Percentiles rank a stretch among this genome's conserved stretches.
These are phyloP conservation scores for Salvia splendens DNA, from an alignment of 257 asterid genomes.

Conservation along the genomic window DNA sequence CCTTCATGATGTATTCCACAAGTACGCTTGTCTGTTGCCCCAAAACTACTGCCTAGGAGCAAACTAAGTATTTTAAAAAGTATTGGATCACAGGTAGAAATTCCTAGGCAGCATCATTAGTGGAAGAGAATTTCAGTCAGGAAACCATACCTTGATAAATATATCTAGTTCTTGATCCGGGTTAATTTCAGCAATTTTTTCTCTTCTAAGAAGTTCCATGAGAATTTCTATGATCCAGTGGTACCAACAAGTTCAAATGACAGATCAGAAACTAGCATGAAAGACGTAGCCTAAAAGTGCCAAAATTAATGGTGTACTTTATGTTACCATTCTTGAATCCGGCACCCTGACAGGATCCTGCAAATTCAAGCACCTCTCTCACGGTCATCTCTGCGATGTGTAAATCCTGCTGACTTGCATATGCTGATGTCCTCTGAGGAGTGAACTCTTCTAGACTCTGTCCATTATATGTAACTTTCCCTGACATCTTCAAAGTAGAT, in stretches of 20 bases:
- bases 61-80: slow-evolving; percentile 42
- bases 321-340: slow-evolving; percentile 67
- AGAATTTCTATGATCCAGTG: slow-evolving; percentile 52
- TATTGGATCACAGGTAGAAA: neutral
- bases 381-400: slow-evolving; percentile 82
- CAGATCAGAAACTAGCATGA: slow-evolving; percentile 15
- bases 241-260: slow-evolving; percentile 18
- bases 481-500: slow-evolving; percentile 67
- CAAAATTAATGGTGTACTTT: slow-evolving; percentile 21
- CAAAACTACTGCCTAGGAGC: slow-evolving; percentile 83
- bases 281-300: slow-evolving; percentile 1
- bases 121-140: slow-evolving; percentile 26
- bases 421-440: slow-evolving; percentile 71
- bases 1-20: slow-evolving; percentile 84
- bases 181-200: slow-evolving; percentile 57
- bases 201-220: slow-evolving; percentile 73
- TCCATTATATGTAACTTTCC: slow-evolving; percentile 66
- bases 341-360: slow-evolving; percentile 66
- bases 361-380: slow-evolving; percentile 73
- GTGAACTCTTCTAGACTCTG: slow-evolving; percentile 63
- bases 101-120: slow-evolving; percentile 9
- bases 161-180: slow-evolving; percentile 69
- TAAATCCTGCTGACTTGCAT: slow-evolving; percentile 72
- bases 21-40: slow-evolving; percentile 71
- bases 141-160: slow-evolving; percentile 63